Evolutionary conservation across 495 filamentous ascomycete species (phyloP).

Genomic region (Neurospora sp.): DNA sequence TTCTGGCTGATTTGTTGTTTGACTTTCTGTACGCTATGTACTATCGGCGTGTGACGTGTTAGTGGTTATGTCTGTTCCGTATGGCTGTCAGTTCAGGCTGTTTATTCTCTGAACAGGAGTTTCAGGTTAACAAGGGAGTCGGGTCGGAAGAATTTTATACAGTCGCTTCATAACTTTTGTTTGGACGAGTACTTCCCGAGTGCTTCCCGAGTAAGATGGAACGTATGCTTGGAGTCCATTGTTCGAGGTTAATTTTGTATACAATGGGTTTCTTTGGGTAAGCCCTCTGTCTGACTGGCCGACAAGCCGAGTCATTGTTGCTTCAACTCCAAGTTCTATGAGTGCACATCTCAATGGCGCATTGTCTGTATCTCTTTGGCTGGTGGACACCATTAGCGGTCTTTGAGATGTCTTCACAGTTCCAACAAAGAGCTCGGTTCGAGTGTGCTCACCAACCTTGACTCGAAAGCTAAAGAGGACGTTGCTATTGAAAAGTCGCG

Average conservation of each 20-base stretch:
- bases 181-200: neutral
- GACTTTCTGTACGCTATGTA: neutral
- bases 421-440: neutral
- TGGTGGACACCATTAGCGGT: neutral
- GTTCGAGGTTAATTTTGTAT: neutral
- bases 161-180: neutral
- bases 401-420: neutral
- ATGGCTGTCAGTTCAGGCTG: neutral
- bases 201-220: neutral
- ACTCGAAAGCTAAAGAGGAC: neutral
- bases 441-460: neutral
- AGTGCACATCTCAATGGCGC: neutral
- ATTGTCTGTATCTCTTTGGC: neutral
- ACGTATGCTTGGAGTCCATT: neutral
- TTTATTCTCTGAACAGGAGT: neutral
- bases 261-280: neutral
- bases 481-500: neutral
- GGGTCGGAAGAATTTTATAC: neutral
- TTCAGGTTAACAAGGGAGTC: neutral
- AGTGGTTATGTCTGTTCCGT: neutral
- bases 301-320: neutral
- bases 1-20: neutral
- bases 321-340: neutral
- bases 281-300: neutral
- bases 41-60: neutral